Evolutionary conservation across 2,329 filamentous ascomycete genomes (phyloP), one percentile per base, ranked within the genome.

Genomic region (Diaporthe aspalathi): DNA sequence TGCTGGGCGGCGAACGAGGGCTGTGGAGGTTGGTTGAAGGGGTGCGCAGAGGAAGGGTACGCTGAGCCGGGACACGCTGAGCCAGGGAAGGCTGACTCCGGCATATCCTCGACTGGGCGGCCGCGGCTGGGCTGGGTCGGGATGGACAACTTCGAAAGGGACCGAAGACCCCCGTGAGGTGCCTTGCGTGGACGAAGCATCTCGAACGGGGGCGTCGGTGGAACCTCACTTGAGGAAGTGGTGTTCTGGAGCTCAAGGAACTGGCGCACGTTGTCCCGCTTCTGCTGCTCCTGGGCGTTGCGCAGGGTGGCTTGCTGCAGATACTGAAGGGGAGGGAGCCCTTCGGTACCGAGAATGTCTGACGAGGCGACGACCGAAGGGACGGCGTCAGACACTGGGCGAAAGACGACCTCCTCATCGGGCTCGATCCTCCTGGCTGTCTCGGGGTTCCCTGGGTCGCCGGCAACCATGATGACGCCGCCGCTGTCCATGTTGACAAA

Each of bases 361-460:
- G 95, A 98, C 0, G 95, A 98, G 32, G 95, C 95, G 67, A 97
- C 92, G 12, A 97, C 87, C 1, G 95, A 98, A 12, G 93, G 93
- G 4, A 92, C 89, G 24, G 89, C 89, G 76, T 96, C 92, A 7
- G 94, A 95, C 32, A 90, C 85, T 14, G 93, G 93, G 53, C 92
- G 90, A 74, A 88, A 81, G 7, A 83, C 81, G 6, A 83, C 80
- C 72, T 89, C 82, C 70, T 85, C 89, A 76, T 77, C 86, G 77
- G 81, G 86, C 74, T 90, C 88, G 74, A 89, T 80, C 27, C 88
- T 86, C 66, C 82, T 79, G 68, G 89, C 88, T 3, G 91, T 94
- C 71, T 87, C 83, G 11, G 93, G 88, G 79, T 96, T 96, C 67
- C 93, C 93, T 14, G 93, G 92, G 78, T 96, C 90, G 69, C 93